Evolutionary conservation across 2,329 filamentous ascomycete species (phyloP).

Genomic region (Huntiella moniliformis): DNA sequence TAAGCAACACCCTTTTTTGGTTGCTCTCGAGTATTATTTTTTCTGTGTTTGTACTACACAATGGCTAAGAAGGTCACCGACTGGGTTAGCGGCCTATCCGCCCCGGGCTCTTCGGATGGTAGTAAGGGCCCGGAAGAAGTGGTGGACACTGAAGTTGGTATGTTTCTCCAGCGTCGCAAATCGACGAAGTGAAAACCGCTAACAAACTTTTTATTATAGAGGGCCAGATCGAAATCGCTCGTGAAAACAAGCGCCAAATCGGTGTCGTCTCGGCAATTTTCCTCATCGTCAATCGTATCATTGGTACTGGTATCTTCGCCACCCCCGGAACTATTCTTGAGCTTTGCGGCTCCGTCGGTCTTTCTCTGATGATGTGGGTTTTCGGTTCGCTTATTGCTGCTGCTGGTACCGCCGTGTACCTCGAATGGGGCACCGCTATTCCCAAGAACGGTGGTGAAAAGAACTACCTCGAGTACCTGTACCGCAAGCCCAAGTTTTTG

Average conservation of each 20-base stretch:
- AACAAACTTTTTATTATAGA: slow-evolving; percentile 1
- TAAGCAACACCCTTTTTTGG: too few species aligned
- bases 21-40: too few species aligned
- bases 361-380: slow-evolving; percentile 45
- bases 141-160: slow-evolving; percentile 3
- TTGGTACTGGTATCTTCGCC: slow-evolving; percentile 49
- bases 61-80: background rate
- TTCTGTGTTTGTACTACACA: background rate
- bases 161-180: background rate
- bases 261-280: slow-evolving; percentile 35
- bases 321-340: slow-evolving; percentile 39
- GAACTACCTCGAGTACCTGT: slow-evolving; percentile 49
- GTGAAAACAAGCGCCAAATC: slow-evolving; percentile 34
- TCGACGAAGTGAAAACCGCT: background rate
- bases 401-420: slow-evolving; percentile 43
- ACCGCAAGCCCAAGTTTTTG: slow-evolving; percentile 40
- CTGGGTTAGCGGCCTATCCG: background rate
- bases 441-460: slow-evolving; percentile 48
- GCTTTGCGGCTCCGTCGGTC: slow-evolving; percentile 40
- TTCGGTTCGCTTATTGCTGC: slow-evolving; percentile 41
- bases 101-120: background rate
- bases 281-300: slow-evolving; percentile 46
- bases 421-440: slow-evolving; percentile 47
- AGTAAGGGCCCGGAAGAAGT: background rate
- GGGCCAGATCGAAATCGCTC: slow-evolving; percentile 21